Percentiles rank a stretch among this genome's conserved stretches.
These are phyloP conservation scores for Phytopythium helicoides DNA, from an alignment of 352 stramenopile genomes.

Conservation along the genomic window DNA sequence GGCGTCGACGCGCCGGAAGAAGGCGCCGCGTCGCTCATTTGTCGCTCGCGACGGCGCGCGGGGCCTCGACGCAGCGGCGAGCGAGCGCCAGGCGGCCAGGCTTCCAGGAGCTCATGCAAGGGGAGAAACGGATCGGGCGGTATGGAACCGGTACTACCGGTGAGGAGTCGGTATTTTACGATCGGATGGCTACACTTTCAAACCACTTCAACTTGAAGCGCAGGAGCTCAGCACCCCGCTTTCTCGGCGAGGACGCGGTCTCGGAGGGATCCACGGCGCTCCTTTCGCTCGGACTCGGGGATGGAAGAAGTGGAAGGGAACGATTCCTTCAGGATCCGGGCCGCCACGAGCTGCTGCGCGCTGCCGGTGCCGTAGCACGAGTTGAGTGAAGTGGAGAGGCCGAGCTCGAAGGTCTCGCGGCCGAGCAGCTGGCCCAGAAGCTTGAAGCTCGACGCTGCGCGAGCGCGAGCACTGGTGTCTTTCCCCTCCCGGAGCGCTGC, in stretches of 20 bases:
- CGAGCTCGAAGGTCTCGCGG: constrained; percentile 17
- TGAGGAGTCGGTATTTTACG: no score
- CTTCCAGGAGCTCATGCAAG: no score
- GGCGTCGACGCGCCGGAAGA: no score
- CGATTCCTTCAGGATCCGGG: constrained; percentile 44
- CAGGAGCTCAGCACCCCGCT: no score
- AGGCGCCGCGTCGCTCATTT: constrained; percentile 5
- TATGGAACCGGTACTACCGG: no score
- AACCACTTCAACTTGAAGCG: no score
- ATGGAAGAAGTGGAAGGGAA: constrained; percentile 11
- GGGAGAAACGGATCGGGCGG: no score
- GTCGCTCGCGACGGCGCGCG: no score
- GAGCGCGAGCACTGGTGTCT: constrained; percentile 36
- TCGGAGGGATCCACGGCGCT: constrained; percentile 27
- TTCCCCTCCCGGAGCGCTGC: constrained; percentile 47
- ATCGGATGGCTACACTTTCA: no score
- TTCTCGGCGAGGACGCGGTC: constrained; percentile 24
- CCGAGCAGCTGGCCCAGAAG: constrained; percentile 41
- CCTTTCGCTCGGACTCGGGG: not conserved
- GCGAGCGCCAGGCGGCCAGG: no score
- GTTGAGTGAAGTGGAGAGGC: constrained; percentile 29
- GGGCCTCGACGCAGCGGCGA: no score
- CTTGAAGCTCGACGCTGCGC: constrained; percentile 39
- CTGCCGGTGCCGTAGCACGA: not conserved
- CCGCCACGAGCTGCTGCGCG: constrained; percentile 16